Evolutionary conservation across 768 basidiomycete species (phyloP).

Genomic region (button mushroom (Agaricus bisporus)): DNA sequence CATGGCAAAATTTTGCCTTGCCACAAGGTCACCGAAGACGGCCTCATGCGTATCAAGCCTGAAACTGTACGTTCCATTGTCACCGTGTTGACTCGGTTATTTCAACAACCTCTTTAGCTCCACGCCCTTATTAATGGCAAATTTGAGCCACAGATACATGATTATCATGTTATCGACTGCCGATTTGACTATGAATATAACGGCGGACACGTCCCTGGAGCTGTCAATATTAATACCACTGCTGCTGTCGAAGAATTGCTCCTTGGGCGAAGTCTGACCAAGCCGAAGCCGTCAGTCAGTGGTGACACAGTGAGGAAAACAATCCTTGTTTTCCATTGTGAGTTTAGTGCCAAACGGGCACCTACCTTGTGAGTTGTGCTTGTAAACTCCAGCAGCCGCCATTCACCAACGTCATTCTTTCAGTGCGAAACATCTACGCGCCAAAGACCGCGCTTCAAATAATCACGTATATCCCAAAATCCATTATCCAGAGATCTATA

Average conservation of each 20-base stretch:
- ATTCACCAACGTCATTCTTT: neutral
- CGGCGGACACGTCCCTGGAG: constrained; percentile 90
- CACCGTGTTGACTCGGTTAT: constrained; percentile 11
- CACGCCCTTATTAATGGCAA: constrained; percentile 71
- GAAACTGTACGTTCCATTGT: constrained; percentile 56
- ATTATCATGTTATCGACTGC: constrained; percentile 87
- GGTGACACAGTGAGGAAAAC: constrained; percentile 73
- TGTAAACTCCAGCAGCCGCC: neutral
- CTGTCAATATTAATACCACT: constrained; percentile 86
- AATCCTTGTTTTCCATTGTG: constrained; percentile 94
- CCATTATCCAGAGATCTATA: constrained; percentile 94
- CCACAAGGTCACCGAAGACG: constrained; percentile 90
- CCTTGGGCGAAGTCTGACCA: constrained; percentile 48
- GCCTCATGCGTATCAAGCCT: constrained; percentile 82
- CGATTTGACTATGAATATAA: constrained; percentile 95
- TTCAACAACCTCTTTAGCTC: constrained; percentile 42
- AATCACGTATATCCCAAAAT: constrained; percentile 86
- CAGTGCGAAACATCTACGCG: constrained; percentile 91
- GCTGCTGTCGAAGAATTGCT: constrained; percentile 75
- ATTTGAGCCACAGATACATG: constrained; percentile 57
- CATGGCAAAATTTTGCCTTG: constrained; percentile 93
- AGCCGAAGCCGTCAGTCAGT: constrained; percentile 65
- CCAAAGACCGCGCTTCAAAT: constrained; percentile 85
- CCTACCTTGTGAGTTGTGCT: constrained; percentile 80
- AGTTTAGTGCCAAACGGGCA: constrained; percentile 92